Evolutionary conservation across 78 protist species (phyloP).

Genomic region (Blattamonas nauphoetae): DNA sequence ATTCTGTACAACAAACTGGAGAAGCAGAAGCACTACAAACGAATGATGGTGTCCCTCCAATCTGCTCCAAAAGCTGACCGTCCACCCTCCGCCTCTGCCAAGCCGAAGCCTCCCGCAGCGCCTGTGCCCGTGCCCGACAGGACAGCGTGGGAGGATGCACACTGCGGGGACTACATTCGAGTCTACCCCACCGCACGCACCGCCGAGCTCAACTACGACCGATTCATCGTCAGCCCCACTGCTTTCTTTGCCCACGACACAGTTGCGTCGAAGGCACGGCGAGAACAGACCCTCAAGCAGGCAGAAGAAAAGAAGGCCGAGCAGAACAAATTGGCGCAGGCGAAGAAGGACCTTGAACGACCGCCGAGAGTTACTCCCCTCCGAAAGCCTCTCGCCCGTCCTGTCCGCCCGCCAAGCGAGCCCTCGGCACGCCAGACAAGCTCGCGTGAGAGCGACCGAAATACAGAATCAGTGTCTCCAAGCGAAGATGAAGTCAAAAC

Average conservation of each 20-base stretch:
- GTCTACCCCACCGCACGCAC: background rate
- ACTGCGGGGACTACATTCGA: background rate
- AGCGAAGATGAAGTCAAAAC: no score
- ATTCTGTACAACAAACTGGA: background rate
- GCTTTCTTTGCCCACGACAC: background rate
- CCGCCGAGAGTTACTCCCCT: no score
- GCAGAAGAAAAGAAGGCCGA: background rate
- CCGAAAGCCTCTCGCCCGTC: no score
- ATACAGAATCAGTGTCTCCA: no score
- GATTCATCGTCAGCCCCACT: background rate
- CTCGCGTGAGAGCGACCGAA: no score
- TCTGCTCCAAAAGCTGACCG: no score
- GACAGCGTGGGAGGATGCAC: background rate
- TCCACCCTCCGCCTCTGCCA: no score
- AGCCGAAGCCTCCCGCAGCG: background rate
- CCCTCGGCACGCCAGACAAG: no score
- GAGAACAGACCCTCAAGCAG: background rate
- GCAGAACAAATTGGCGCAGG: no score
- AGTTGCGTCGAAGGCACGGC: background rate
- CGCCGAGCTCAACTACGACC: background rate
- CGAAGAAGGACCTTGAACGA: no score
- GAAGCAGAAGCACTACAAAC: conserved; percentile 2
- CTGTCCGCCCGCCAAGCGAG: no score
- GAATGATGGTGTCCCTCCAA: background rate
- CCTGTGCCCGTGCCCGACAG: background rate